Base-by-base conservation (phyloP, 2,329 filamentous ascomycete genomes). In the Blumeria hordei region DNA sequence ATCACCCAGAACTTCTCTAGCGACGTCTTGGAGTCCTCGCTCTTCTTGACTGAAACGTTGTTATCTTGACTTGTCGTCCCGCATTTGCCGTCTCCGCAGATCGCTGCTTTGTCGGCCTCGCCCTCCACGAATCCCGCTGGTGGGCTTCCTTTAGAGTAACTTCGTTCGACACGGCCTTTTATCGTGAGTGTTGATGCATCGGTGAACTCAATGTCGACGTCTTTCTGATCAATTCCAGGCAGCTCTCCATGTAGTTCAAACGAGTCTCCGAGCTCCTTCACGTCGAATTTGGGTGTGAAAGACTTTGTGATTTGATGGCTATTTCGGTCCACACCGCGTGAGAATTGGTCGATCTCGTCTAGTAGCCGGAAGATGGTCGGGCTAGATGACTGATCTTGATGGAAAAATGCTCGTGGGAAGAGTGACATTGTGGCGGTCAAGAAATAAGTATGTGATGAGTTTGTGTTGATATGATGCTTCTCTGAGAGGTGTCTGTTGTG, bases 191-290 rank as follows among this genome's bases (percentile, higher is more conserved):
- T 88, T 69, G 85, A 80, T 43, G 75, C 72, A 65, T 90, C 84
- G 57, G 78, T 80, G 72, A 88, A 90, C 64, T 90, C 84, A 64
- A 90, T 83, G 65, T 75, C 71, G 63, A 92, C 71, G 63, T 88
- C 72, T 62, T 85, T 78, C 69, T 85, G 83, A 59, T 76, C 75
- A 61, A 88, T 72, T 55, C 85, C 85, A 0, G 85, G 81, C 6
- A 90, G 77, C 68, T 90, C 85, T 62, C 85, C 85, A 62, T 88
- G 78, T 18, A 90, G 80, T 68, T 90, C 81, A 65, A 87, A 90
- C 59, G 71, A 66, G 6, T 77, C 69, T 58, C 75, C 74, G 12
- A 75, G 76, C 70, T 92, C 85, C 66, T 77, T 80, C 58, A 88
- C 74, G 63, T 90, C 85, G 64, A 90, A 90, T 68, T 80, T 83